These are phyloP conservation scores for Penicillium sclerotiorum DNA, from an alignment of 2,329 filamentous ascomycete species.

Conservation along the genomic window DNA sequence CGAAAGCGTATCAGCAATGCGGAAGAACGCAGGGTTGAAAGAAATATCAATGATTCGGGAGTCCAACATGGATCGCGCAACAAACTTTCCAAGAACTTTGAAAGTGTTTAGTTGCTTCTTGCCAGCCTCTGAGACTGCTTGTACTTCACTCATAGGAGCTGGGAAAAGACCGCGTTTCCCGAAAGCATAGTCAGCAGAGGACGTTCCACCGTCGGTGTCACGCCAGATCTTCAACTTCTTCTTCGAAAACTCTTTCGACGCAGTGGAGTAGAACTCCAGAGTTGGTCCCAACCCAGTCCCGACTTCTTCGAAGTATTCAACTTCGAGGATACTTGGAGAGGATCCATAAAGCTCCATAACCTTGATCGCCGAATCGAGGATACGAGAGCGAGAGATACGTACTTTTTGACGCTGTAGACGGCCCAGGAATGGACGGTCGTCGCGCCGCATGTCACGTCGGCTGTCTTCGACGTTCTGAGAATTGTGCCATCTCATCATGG, in stretches of 20 bases:
- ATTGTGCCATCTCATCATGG: slow-evolving; percentile 97
- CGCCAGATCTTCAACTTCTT: slow-evolving; percentile 97
- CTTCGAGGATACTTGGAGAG: slow-evolving; percentile 93
- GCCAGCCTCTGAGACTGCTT: slow-evolving; percentile 73
- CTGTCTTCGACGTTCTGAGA: slow-evolving; percentile 79
- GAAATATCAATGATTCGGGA: slow-evolving; percentile 97
- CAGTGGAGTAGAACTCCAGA: slow-evolving; percentile 95
- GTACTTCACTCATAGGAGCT: slow-evolving; percentile 80
- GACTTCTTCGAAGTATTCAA: slow-evolving; percentile 98
- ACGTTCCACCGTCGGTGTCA: slow-evolving; percentile 71
- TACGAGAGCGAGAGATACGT: slow-evolving; percentile 91
- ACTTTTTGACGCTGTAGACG: slow-evolving; percentile 95
- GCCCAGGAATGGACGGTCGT: slow-evolving; percentile 89
- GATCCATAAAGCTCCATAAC: slow-evolving; percentile 98
- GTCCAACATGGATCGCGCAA: slow-evolving; percentile 96
- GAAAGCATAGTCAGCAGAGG: slow-evolving; percentile 78
- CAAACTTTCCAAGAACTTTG: slow-evolving; percentile 93
- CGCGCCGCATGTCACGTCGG: slow-evolving; percentile 76
- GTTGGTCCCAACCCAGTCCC: slow-evolving; percentile 94
- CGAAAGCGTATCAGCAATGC: slow-evolving; percentile 72
- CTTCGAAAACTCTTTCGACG: slow-evolving; percentile 95
- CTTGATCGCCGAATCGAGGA: slow-evolving; percentile 94
- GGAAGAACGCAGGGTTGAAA: slow-evolving; percentile 97
- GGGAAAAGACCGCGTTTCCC: slow-evolving; percentile 86
- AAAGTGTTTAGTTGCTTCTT: slow-evolving; percentile 86